A percentile compares a stretch with the other conserved stretches of the same genome.
Evolutionary conservation across 2,329 filamentous ascomycete genomes (phyloP).

Genomic region (Diaporthe destruens): DNA sequence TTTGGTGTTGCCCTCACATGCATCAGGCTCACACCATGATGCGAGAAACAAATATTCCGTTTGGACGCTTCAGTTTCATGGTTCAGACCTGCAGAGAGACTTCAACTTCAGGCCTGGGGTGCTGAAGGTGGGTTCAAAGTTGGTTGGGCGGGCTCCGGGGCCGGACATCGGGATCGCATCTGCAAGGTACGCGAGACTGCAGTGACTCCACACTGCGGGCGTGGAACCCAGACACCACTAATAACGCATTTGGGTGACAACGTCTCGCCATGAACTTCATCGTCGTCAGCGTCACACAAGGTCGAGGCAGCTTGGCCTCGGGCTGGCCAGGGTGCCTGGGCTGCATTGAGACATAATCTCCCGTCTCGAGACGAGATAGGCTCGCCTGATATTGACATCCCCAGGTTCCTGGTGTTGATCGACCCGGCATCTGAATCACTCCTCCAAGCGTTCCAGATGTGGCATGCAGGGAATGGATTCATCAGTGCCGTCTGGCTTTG

Average conservation of each 20-base stretch:
- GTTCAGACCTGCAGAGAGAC: background rate
- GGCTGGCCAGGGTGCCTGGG: background rate
- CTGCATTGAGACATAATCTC: conserved; percentile 12
- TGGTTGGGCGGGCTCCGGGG: background rate
- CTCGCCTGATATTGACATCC: conserved; percentile 24
- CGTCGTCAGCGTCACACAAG: conserved; percentile 1
- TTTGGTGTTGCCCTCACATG: too few species aligned
- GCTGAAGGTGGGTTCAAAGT: background rate
- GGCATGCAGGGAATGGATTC: background rate
- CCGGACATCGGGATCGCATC: background rate
- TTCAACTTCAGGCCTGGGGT: too few species aligned
- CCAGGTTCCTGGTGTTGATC: background rate
- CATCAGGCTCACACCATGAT: background rate
- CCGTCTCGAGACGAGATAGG: conserved; percentile 7
- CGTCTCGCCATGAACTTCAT: background rate
- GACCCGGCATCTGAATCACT: conserved; percentile 2
- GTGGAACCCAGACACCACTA: conserved; percentile 1
- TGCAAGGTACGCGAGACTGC: conserved; percentile 38
- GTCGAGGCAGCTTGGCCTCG: background rate
- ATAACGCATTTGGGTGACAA: background rate
- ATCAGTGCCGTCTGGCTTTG: too few species aligned
- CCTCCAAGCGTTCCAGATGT: background rate
- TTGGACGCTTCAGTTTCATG: background rate
- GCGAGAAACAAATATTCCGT: too few species aligned
- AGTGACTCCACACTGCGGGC: conserved; percentile 15